Evolutionary conservation across 2,329 filamentous ascomycete genomes (phyloP), one percentile per base, ranked within the genome.

Genomic region (Herpotrichia juniperi): DNA sequence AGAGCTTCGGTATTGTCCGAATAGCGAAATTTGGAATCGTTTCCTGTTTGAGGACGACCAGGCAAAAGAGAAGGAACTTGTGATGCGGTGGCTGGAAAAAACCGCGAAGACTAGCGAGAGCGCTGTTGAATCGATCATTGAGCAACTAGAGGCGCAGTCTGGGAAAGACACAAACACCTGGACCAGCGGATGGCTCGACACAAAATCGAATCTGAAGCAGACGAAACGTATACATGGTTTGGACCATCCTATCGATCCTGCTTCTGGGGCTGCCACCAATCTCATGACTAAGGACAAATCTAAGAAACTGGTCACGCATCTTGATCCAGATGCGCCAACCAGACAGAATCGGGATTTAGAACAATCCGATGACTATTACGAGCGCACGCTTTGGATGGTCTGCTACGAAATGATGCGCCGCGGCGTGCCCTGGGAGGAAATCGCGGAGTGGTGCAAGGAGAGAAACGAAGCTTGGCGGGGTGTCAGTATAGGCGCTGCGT

Each of bases 331-430:
- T 77, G 91, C 92, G 5, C 81, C 87, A n/a, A 87, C 86, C 31
- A 85, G 94, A 54, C 93, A 97, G 73, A 82, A 82, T 43, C 85
- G 90, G 48, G 85, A 82, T 44, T 79, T 97, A 34, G 89, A 96
- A 68, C 84, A 87, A 21, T 86, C 93, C 63, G 94, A 99, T 68
- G 87, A 91, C 59, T 93, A 87, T 65, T 94, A 93, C 57, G 94
- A 99, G 76, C 85, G 88, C 47, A 89, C 92, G 2, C 90, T 96
- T 42, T 97, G 94, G 93, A 82, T 93, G 54, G 89, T 90, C n/a
- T 94, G 91, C 74, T 97, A 92, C 78, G 91, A 96, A 72, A 90
- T 96, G 79, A 80, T 99, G 46, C 87, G 93, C 43, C 86, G 92
- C 40, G 94, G 94, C n/a, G 87, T 86, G 59, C 85, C 81, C 55